phyloP scores from a whole-genome alignment of 768 basidiomycete species.

The Leccinum pellstonianum region DNA sequence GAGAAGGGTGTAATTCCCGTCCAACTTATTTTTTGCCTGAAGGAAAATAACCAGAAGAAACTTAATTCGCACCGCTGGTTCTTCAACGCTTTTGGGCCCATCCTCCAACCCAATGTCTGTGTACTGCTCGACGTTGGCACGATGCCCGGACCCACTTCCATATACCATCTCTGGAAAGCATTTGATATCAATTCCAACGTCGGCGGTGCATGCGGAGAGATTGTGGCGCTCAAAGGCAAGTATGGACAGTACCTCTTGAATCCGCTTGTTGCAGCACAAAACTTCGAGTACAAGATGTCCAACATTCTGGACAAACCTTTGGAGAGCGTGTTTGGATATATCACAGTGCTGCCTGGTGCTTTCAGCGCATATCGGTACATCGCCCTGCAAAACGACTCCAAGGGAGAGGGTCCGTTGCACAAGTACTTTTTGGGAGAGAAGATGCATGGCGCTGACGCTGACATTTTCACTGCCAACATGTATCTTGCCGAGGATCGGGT shows the following conservation, averaged over 20 bases:
- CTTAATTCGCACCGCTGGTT: constrained; percentile 96
- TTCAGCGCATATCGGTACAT: constrained; percentile 92
- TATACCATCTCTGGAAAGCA: constrained; percentile 94
- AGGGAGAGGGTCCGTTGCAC: constrained; percentile 84
- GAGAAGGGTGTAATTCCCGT: constrained; percentile 84
- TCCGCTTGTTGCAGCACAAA: constrained; percentile 87
- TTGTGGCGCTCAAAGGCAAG: constrained; percentile 87
- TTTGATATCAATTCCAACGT: constrained; percentile 92
- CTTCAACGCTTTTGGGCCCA: constrained; percentile 84
- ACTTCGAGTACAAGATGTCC: constrained; percentile 93
- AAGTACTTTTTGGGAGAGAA: constrained; percentile 98
- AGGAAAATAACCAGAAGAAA: constrained; percentile 94
- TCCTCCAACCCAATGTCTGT: constrained; percentile 89
- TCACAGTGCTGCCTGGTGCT: constrained; percentile 89
- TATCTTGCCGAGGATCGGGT: constrained; percentile 89
- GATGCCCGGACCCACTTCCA: constrained; percentile 81
- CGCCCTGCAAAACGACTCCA: constrained; percentile 76
- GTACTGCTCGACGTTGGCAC: constrained; percentile 87
- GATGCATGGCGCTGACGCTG: constrained; percentile 84
- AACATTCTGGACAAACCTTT: constrained; percentile 93
- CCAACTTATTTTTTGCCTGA: constrained; percentile 89
- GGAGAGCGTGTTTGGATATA: constrained; percentile 90
- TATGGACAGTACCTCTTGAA: constrained; percentile 78
- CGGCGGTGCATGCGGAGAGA: constrained; percentile 94
- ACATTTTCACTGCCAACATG: constrained; percentile 96